These are phyloP conservation scores for Aspergillus fumigatus DNA, from an alignment of 2,329 filamentous ascomycete genomes.

Conservation along the genomic window DNA sequence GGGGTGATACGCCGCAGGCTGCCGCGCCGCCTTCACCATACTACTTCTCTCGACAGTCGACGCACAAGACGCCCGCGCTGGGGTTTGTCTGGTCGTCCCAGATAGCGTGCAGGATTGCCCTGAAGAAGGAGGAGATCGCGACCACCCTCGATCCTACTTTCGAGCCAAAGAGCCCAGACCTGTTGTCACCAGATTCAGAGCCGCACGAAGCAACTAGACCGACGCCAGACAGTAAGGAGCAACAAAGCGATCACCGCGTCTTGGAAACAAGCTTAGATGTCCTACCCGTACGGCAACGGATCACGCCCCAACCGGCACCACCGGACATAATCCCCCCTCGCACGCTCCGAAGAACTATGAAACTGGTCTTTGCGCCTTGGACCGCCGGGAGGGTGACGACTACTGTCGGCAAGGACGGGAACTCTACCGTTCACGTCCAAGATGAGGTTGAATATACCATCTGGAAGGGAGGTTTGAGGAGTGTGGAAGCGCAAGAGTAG, in stretches of 20 bases:
- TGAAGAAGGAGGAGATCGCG: constrained; percentile 66
- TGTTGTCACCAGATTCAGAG: background rate
- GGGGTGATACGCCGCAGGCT: constrained; percentile 64
- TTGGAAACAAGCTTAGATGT: background rate
- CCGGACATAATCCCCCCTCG: constrained; percentile 2
- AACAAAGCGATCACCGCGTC: background rate
- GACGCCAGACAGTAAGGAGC: background rate
- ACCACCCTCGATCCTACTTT: constrained; percentile 7
- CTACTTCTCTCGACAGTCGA: constrained; percentile 28
- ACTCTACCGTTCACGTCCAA: background rate
- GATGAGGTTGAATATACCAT: constrained; percentile 67
- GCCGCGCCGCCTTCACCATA: constrained; percentile 11
- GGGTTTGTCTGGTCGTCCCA: constrained; percentile 91
- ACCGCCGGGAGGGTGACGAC: constrained; percentile 48
- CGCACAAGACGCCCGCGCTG: constrained; percentile 73
- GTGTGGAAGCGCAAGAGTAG: constrained; percentile 2
- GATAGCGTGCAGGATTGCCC: constrained; percentile 73
- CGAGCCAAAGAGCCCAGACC: background rate
- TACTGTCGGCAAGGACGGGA: constrained; percentile 40
- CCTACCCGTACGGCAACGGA: background rate
- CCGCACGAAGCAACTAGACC: background rate
- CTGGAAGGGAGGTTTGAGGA: constrained; percentile 55
- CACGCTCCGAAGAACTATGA: constrained; percentile 67
- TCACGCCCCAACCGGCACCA: background rate
- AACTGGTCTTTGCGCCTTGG: constrained; percentile 86